A percentile compares a stretch with the other conserved stretches of the same genome.
phyloP scores from a whole-genome alignment of 352 stramenopile genomes.

The Thraustochytrium striatum region DNA sequence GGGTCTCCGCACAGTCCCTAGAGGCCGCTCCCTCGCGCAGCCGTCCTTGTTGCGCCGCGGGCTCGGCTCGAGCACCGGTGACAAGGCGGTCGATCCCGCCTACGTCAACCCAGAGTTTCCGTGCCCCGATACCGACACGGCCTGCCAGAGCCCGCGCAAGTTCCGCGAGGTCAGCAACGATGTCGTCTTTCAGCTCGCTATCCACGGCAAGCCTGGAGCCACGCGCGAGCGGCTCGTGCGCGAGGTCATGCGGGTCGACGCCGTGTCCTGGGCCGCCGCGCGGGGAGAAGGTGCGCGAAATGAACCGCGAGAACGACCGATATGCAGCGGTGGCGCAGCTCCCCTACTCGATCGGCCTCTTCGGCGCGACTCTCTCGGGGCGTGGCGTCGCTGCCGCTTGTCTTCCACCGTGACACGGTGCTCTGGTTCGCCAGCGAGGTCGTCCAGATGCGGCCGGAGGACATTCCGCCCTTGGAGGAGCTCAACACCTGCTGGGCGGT shows the following conservation, averaged over 20 bases:
- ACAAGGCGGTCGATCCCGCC: too few relatives aligned
- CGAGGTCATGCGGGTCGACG: constrained; percentile 51
- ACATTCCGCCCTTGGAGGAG: constrained; percentile 39
- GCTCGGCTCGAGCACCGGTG: too few relatives aligned
- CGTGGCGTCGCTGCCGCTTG: constrained; percentile 8
- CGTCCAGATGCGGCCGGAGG: constrained; percentile 28
- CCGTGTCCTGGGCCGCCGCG: constrained; percentile 26
- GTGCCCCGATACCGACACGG: background rate
- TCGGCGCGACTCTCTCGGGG: background rate
- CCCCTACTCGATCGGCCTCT: constrained; percentile 35
- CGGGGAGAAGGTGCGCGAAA: constrained; percentile 37
- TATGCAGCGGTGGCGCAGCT: background rate
- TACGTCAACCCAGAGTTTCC: too few relatives aligned
- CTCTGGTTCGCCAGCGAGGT: constrained; percentile 42
- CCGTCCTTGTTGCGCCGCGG: too few relatives aligned
- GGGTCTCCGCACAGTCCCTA: too few relatives aligned
- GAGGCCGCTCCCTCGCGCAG: too few relatives aligned
- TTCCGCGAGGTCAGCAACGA: constrained; percentile 36
- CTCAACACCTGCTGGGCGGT: constrained; percentile 47
- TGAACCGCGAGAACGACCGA: constrained; percentile 45
- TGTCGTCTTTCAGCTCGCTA: constrained; percentile 25
- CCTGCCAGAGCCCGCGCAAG: constrained; percentile 36
- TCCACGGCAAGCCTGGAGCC: constrained; percentile 46
- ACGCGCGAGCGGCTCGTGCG: constrained; percentile 47
- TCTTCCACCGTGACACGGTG: constrained; percentile 47